Evolutionary conservation across 164 flowering plant genomes (phyloP).

Genomic region (Vitis rotundifolia): DNA sequence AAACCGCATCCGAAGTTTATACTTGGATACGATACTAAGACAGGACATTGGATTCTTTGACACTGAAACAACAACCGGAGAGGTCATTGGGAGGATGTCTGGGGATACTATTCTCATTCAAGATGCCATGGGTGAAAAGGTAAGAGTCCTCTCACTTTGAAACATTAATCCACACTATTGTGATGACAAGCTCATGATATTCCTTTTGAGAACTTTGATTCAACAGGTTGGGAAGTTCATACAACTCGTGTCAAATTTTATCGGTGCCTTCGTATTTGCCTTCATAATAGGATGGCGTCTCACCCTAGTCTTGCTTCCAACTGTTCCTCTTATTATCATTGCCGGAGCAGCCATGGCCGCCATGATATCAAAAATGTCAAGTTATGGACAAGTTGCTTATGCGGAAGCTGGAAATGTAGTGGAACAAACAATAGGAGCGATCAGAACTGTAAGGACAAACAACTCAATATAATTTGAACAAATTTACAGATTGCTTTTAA

Average conservation of each 20-base stretch:
- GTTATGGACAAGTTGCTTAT: conserved; percentile 34
- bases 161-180: too few relatives aligned
- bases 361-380: conserved; percentile 23
- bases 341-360: conserved; percentile 24
- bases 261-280: conserved; percentile 25
- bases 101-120: conserved; percentile 7
- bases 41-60: conserved; percentile 18
- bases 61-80: conserved; percentile 15
- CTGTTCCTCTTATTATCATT: conserved; percentile 21
- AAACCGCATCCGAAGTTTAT: conserved; percentile 14
- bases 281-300: conserved; percentile 20
- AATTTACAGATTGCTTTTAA: too few relatives aligned
- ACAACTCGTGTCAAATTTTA: conserved; percentile 18
- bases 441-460: conserved; percentile 28
- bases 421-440: conserved; percentile 37
- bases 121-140: conserved; percentile 20
- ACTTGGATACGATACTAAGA: conserved; percentile 4
- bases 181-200: too few relatives aligned
- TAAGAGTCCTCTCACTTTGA: background rate
- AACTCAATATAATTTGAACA: too few relatives aligned
- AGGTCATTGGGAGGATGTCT: too few relatives aligned
- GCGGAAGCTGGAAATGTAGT: conserved; percentile 35
- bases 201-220: too few relatives aligned
- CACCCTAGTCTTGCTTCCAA: conserved; percentile 16
- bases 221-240: conserved; percentile 24